Evolutionary conservation across 192 early-diverging fungal species (phyloP).

Genomic region (Dissophora ornata): DNA sequence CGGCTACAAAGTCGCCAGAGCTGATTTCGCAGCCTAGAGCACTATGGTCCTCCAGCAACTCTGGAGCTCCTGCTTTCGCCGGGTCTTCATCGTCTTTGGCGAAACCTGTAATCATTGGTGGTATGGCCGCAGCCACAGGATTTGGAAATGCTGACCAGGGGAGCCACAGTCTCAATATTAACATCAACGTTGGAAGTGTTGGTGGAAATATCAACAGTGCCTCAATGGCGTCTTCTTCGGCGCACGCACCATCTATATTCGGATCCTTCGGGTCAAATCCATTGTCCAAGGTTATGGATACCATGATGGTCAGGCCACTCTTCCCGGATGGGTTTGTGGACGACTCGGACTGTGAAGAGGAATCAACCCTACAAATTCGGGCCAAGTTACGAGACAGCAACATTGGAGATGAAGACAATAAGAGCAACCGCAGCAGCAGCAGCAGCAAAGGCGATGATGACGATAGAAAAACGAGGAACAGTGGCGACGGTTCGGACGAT

Average conservation of each 20-base stretch:
- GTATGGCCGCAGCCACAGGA: conserved; percentile 1
- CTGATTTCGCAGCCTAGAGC: conserved; percentile 3
- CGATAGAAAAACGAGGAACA: conserved; percentile 1
- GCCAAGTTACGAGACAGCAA: conserved; percentile 7
- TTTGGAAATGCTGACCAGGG: background rate
- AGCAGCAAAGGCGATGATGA: background rate
- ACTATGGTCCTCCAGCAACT: background rate
- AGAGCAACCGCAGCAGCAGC: background rate
- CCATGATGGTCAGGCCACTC: conserved; percentile 63
- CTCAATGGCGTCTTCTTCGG: background rate
- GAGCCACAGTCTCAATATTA: background rate
- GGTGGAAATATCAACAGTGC: background rate
- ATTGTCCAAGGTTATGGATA: conserved; percentile 46
- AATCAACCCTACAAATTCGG: conserved; percentile 36
- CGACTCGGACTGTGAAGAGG: conserved; percentile 58
- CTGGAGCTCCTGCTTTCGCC: background rate
- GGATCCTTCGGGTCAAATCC: conserved; percentile 5
- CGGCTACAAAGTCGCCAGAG: background rate
- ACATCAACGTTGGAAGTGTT: background rate
- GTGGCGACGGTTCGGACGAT: conserved; percentile 7
- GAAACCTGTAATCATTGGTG: background rate
- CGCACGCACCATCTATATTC: background rate
- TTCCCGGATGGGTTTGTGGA: conserved; percentile 65
- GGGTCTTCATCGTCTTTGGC: background rate
- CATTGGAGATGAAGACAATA: background rate